A percentile compares a stretch with the other conserved stretches of the same genome.
These are phyloP conservation scores for Mycosphaerella arachidis DNA, from an alignment of 2,329 filamentous ascomycete genomes.

Conservation along the genomic window DNA sequence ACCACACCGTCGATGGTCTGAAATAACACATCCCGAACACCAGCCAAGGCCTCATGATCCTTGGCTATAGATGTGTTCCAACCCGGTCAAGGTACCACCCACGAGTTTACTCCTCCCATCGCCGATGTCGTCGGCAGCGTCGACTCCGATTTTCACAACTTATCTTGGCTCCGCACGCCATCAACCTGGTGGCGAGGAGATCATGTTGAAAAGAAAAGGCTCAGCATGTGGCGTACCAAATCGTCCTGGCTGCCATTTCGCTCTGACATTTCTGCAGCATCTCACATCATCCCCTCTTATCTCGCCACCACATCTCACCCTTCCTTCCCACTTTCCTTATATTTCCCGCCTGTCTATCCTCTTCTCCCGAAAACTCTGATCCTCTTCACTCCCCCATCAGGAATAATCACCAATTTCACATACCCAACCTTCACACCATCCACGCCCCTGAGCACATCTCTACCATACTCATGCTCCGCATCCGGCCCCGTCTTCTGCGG, in stretches of 20 bases:
- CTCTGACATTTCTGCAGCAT: no score
- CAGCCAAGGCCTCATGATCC: constrained; percentile 33
- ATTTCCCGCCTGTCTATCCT: background rate
- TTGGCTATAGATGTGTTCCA: constrained; percentile 45
- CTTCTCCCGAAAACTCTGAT: constrained; percentile 67
- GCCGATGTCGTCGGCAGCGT: constrained; percentile 40
- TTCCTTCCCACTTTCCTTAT: background rate
- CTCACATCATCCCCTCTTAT: no score
- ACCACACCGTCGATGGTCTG: constrained; percentile 15
- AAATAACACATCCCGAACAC: background rate
- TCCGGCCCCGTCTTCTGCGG: constrained; percentile 69
- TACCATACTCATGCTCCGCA: constrained; percentile 62
- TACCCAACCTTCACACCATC: constrained; percentile 65
- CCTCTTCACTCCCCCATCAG: constrained; percentile 88
- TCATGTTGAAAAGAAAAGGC: constrained; percentile 18
- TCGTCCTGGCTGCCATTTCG: constrained; percentile 4
- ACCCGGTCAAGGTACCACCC: constrained; percentile 25
- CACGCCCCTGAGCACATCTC: constrained; percentile 39
- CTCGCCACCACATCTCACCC: no score
- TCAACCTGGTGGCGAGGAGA: constrained; percentile 29
- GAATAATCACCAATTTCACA: constrained; percentile 87
- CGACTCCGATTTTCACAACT: constrained; percentile 28
- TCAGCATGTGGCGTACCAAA: background rate
- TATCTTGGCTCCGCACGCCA: constrained; percentile 37
- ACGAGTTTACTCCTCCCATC: constrained; percentile 36